Evolutionary conservation across 2,329 filamentous ascomycete species (phyloP), one percentile per base, ranked within the genome.

Genomic region (Penicillium italicum): DNA sequence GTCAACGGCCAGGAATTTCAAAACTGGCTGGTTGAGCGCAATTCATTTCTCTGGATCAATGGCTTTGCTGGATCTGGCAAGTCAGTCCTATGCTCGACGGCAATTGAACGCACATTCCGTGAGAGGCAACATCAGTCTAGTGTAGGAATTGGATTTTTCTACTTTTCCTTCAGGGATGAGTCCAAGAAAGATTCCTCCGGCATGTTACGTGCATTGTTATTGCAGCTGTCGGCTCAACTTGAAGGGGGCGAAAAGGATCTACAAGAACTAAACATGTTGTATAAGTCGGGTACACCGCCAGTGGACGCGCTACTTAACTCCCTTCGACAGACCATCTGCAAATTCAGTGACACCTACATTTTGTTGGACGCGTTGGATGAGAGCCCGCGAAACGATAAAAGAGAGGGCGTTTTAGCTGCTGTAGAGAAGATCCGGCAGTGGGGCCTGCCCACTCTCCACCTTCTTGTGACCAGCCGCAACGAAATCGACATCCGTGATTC

Each of bases 21-120:
- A 9, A 58, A n/a, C 20, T 72, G 68, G 69, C 54, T 70, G 16
- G 40, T 24, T 1, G 45, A 62, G 28, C 47, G 26, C 4, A 65
- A 66, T 56, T 69, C 69, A 1, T 66, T 70, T 16, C 45, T 71
- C 4, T 72, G 67, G 67, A 22, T 72, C 0, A 60, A 66, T 37
- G 68, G 68, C 10, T 68, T 70, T 50, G 66, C 68, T 14, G 69
- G 69, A 41, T 71, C 60, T 60, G 68, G 69, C 20, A 72, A 71
- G 47, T 70, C 69, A 7, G 59, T 72, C 22, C 55, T 72, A 12
- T 70, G 62, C 54, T 71, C 68, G 22, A 70, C 65, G 20, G 62
- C 62, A 26, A 71, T 70, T 38, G 56, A 69, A 36, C 24, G 60
- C 54, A 60, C 59, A 7, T 60, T 65, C 33, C 57, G 49, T 10